phyloP scores from a whole-genome alignment of 2,329 filamentous ascomycete genomes.

The Dactylonectria macrodidyma region DNA sequence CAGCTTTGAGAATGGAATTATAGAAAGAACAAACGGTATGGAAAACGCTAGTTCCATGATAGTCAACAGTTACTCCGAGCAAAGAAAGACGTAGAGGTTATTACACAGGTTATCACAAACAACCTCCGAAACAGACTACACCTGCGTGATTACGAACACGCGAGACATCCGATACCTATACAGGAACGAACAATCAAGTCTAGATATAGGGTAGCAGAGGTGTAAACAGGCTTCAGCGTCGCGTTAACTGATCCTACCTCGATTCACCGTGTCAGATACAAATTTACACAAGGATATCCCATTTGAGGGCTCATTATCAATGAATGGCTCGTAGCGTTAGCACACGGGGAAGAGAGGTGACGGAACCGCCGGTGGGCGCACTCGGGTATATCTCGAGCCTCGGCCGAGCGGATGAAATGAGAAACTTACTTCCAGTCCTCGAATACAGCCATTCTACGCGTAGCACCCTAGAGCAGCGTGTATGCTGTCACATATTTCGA shows the following conservation, averaged over 20 bases:
- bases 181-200: background rate
- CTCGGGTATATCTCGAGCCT: background rate
- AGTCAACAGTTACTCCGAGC: too few species aligned
- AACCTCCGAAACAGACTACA: too few species aligned
- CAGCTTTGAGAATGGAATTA: too few species aligned
- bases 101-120: too few species aligned
- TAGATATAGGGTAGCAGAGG: background rate
- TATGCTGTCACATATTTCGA: background rate
- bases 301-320: background rate
- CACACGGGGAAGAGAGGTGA: background rate
- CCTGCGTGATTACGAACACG: background rate
- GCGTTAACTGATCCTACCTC: background rate
- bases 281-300: background rate
- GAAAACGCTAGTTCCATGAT: too few species aligned
- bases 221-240: background rate
- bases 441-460: background rate
- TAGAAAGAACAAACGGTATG: too few species aligned
- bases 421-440: background rate
- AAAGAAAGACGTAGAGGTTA: too few species aligned
- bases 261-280: background rate
- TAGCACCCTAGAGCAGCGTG: background rate
- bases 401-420: background rate
- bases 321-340: background rate
- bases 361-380: constrained; percentile 12
- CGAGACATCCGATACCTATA: background rate